phyloP scores from a whole-genome alignment of 495 filamentous ascomycete species.

The Aspergillus heteromorphus region DNA sequence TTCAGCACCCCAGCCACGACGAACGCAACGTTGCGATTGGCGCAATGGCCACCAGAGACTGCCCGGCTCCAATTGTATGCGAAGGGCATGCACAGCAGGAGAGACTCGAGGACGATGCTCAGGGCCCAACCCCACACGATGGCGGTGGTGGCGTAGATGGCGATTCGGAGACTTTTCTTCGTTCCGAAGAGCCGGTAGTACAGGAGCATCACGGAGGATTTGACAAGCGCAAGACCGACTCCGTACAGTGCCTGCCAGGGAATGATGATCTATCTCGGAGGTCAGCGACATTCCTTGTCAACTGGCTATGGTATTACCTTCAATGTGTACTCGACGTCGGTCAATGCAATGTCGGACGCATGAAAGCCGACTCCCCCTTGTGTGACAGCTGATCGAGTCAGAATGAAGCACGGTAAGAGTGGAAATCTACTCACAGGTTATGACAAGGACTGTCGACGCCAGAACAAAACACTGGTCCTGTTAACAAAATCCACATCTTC shows the following conservation, averaged over 20 bases:
- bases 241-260: constrained; percentile 10
- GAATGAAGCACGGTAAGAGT: not conserved
- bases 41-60: constrained; percentile 38
- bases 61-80: constrained; percentile 43
- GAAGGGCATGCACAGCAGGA: constrained; percentile 38
- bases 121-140: constrained; percentile 14
- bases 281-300: not conserved
- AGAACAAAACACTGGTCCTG: not conserved
- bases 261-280: constrained; percentile 6
- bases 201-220: constrained; percentile 16
- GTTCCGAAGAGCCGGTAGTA: constrained; percentile 15
- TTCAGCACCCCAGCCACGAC: constrained; percentile 43
- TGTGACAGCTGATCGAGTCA: not conserved
- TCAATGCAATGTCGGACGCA: not conserved
- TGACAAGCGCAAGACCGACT: constrained; percentile 10
- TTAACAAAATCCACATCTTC: not conserved
- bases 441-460: not conserved
- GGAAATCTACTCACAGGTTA: not conserved
- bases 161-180: constrained; percentile 12
- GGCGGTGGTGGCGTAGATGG: not conserved
- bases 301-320: not conserved
- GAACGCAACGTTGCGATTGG: constrained; percentile 43
- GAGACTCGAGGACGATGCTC: constrained; percentile 10
- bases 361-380: not conserved
- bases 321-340: not conserved